Evolutionary conservation across 768 basidiomycete species (phyloP), one percentile per base, ranked within the genome.

Genomic region (Macrolepiota fuliginosa): DNA sequence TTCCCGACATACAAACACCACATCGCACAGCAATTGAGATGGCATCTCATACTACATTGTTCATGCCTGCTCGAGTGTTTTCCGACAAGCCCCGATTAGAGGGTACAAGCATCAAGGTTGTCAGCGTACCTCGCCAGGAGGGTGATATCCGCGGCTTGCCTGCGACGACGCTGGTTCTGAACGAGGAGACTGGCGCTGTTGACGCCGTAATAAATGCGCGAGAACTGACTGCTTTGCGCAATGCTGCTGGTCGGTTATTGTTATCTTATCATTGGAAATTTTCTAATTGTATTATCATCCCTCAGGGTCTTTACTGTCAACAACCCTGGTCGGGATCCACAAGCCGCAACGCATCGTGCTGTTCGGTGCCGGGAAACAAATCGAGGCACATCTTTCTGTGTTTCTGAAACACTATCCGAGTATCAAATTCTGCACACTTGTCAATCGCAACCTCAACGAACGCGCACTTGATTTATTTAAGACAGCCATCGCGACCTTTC

Each of bases 161-260:
- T 5, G 93, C 81, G 0, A 87, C 87, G 0, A 96, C 91, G 0
- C 70, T 94, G 45, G 81, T 95, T 2, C 67, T 96, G 10, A 87
- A 95, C 68, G 90, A 92, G 64, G 66, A 62, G 1, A 86, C 83
- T 0, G 94, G 94, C 1, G 74, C 76, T 0, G 81, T 88, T n/a
- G 88, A 81, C 63, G 92, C 90, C 0, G 74, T 96, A 36, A 73
- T 96, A 19, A 96, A 96, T 68, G 89, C 94, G 1, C 77, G 87
- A 29, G 79, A 78, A 40, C 74, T 96, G 66, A 96, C 94, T 1
- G 90, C 93, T 4, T 72, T 94, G 32, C 74, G 94, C 46, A 96
- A 90, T 60, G 92, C 92, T 54, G 90, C 90, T 64, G 90, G 92
- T 89, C 62, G 29, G 72, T 67, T 55, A 7, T 55, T n/a, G 10